Percentiles rank a stretch among this genome's conserved stretches.
Conservation (phyloP, 768 basidiomycete species). For the Mycena indigotica region DNA sequence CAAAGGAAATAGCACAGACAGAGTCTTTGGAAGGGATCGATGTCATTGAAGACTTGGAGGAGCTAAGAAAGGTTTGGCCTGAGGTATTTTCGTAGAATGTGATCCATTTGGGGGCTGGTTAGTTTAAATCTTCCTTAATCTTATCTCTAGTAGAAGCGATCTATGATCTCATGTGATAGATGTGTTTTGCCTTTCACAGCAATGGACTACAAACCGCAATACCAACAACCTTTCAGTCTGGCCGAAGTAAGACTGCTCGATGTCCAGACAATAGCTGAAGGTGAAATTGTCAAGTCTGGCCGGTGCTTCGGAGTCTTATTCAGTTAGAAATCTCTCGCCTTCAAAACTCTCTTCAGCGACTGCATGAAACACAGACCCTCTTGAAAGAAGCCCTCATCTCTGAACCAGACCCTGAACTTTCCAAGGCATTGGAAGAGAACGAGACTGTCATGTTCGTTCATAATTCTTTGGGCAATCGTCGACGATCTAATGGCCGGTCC, state of each 20-base stretch:
- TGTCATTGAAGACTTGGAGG: slow-evolving; percentile 60
- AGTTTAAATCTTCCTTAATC: too few relatives aligned
- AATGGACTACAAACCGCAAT: slow-evolving; percentile 71
- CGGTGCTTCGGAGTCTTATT: not conserved
- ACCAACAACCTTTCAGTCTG: slow-evolving; percentile 76
- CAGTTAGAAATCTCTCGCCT: slow-evolving; percentile 72
- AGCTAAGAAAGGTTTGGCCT: slow-evolving; percentile 71
- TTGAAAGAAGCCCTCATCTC: slow-evolving; percentile 50
- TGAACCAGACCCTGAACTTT: slow-evolving; percentile 57
- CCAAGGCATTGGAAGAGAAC: slow-evolving; percentile 70
- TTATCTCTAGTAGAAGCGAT: not conserved
- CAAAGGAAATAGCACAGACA: slow-evolving; percentile 46
- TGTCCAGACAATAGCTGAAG: slow-evolving; percentile 69
- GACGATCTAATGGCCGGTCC: slow-evolving; percentile 3
- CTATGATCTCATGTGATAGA: not conserved
- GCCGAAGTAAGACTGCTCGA: slow-evolving; percentile 65
- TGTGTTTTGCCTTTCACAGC: not conserved
- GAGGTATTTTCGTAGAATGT: too few relatives aligned
- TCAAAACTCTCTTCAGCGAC: slow-evolving; percentile 66
- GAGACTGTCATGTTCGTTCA: slow-evolving; percentile 63
- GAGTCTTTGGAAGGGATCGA: slow-evolving; percentile 48
- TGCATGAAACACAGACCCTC: slow-evolving; percentile 62
- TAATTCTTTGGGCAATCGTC: too few relatives aligned
- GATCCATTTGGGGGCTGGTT: too few relatives aligned
- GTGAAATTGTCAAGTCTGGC: slow-evolving; percentile 37